These are phyloP conservation scores for Cupressus sempervirens DNA, from an alignment of 75 land plant species.

Conservation along the genomic window DNA sequence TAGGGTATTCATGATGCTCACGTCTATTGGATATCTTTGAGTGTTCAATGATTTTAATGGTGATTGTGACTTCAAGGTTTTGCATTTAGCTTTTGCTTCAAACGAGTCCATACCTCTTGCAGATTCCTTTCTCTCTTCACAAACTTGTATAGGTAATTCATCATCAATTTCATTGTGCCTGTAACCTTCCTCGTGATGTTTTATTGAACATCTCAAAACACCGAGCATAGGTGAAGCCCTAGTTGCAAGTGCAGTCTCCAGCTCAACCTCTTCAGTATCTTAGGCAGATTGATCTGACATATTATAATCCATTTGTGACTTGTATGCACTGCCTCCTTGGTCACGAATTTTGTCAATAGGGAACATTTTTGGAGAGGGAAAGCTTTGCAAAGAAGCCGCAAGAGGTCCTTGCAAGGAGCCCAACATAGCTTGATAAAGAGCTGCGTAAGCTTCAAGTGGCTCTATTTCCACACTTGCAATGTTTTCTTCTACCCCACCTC, in stretches of 20 bases:
- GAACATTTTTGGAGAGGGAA: neutral
- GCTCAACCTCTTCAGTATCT: neutral
- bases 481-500: constrained; percentile 21
- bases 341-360: constrained; percentile 7
- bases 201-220: neutral
- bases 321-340: neutral
- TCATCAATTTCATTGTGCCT: neutral
- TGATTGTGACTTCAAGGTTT: constrained; percentile 44
- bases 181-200: neutral
- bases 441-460: constrained; percentile 21
- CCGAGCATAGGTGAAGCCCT: neutral
- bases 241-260: neutral
- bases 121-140: neutral
- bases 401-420: neutral
- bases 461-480: constrained; percentile 3
- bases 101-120: constrained; percentile 9
- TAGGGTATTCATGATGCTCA: too few relatives aligned
- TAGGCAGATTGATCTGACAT: neutral
- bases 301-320: constrained; percentile 2
- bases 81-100: constrained; percentile 15
- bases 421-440: constrained; percentile 7
- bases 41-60: too few relatives aligned
- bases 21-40: too few relatives aligned
- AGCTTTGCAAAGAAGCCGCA: constrained; percentile 8
- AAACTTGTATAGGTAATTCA: neutral